phyloP scores from a whole-genome alignment of 441 rosid genomes.

The Aquilaria agallochum region DNA sequence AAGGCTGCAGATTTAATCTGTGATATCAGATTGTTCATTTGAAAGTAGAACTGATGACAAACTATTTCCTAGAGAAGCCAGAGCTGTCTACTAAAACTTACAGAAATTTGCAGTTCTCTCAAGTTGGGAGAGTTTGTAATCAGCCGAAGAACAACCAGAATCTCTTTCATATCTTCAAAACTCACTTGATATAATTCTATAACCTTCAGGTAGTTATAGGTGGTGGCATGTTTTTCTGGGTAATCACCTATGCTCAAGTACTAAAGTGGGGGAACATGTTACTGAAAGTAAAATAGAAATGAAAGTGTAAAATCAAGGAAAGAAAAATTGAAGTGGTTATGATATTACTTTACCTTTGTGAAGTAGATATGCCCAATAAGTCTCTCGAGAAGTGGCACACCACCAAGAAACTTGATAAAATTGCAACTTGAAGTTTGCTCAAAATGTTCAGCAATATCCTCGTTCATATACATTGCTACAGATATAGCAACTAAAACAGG shows the following conservation, averaged over 20 bases:
- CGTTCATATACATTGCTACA: constrained; percentile 85
- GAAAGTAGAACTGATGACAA: neutral
- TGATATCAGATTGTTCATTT: neutral
- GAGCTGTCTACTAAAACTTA: constrained; percentile 25
- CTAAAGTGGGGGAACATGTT: constrained; percentile 23
- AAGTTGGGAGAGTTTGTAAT: constrained; percentile 79
- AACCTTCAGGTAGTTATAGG: constrained; percentile 48
- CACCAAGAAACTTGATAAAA: constrained; percentile 75
- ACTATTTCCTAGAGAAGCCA: neutral
- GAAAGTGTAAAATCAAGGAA: neutral
- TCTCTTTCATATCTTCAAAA: constrained; percentile 83
- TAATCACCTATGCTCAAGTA: constrained; percentile 89
- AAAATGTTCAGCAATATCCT: constrained; percentile 64
- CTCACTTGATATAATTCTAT: constrained; percentile 86
- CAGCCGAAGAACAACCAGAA: constrained; percentile 78
- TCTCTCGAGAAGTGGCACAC: constrained; percentile 78
- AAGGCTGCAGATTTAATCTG: constrained; percentile 1
- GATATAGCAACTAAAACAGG: constrained; percentile 67
- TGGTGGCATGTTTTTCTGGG: constrained; percentile 52
- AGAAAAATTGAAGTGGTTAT: neutral
- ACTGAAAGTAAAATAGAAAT: neutral
- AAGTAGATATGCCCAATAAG: constrained; percentile 83
- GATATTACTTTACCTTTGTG: constrained; percentile 59
- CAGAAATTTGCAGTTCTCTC: constrained; percentile 72
- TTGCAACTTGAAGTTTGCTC: constrained; percentile 84